A percentile compares a stretch with the other conserved stretches of the same genome.
Conservation (phyloP, 495 filamentous ascomycete genomes). For the Emericellopsis terricola region DNA sequence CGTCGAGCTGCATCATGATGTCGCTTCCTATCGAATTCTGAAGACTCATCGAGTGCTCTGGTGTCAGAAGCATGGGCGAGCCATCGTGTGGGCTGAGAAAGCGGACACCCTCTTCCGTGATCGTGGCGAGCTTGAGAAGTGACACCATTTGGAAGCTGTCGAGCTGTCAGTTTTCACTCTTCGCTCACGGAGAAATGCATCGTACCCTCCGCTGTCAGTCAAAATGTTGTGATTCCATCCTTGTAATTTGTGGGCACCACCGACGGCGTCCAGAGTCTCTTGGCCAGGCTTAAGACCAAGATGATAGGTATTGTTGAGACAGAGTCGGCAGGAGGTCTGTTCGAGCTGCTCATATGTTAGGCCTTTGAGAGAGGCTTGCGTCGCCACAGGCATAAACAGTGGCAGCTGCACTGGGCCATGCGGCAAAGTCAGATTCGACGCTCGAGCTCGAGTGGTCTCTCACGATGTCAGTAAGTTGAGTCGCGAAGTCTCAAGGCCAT, state of each 20-base stretch:
- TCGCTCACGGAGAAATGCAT: slow-evolving; percentile 2
- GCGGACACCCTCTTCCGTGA: slow-evolving; percentile 89
- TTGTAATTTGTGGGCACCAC: slow-evolving; percentile 84
- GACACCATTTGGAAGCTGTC: slow-evolving; percentile 96
- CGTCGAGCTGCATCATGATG: slow-evolving; percentile 98
- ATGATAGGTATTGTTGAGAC: slow-evolving; percentile 96
- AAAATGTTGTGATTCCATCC: slow-evolving; percentile 91
- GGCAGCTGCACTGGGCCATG: slow-evolving; percentile 83
- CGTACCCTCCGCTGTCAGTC: slow-evolving; percentile 94
- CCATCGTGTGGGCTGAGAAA: slow-evolving; percentile 93
- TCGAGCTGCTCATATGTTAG: slow-evolving; percentile 85
- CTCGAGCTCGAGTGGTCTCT: slow-evolving; percentile 87
- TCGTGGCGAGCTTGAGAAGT: slow-evolving; percentile 75
- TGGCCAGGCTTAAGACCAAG: slow-evolving; percentile 89
- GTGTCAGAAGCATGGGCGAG: slow-evolving; percentile 90
- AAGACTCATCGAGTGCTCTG: slow-evolving; percentile 89
- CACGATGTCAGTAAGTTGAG: background rate
- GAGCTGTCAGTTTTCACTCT: background rate
- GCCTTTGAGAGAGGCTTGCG: slow-evolving; percentile 92
- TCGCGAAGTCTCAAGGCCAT: no score
- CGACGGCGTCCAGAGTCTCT: slow-evolving; percentile 65
- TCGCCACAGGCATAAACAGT: slow-evolving; percentile 96
- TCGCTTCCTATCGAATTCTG: slow-evolving; percentile 96
- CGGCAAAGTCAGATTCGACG: slow-evolving; percentile 74
- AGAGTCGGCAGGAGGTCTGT: slow-evolving; percentile 72